These are phyloP conservation scores for Mucor indicus DNA, from an alignment of 371 early-diverging fungal genomes.

Conservation along the genomic window DNA sequence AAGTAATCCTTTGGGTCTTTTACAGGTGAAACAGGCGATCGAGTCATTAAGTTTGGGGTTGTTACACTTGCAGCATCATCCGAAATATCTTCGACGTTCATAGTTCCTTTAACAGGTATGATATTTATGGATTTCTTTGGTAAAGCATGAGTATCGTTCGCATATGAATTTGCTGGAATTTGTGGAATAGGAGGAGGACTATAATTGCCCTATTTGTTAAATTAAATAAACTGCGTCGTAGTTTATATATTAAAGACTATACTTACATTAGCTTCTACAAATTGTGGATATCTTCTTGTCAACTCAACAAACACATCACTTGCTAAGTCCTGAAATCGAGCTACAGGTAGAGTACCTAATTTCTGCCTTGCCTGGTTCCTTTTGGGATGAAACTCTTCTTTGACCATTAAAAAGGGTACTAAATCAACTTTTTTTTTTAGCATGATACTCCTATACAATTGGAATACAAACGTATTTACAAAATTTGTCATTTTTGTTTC, in stretches of 20 bases:
- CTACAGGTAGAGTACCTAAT: constrained; percentile 83
- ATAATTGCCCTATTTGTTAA: too few relatives aligned
- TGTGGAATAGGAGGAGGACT: constrained; percentile 41
- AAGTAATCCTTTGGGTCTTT: constrained; percentile 11
- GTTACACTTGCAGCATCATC: constrained; percentile 21
- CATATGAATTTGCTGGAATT: constrained; percentile 3
- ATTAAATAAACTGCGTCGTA: too few relatives aligned
- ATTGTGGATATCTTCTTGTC: constrained; percentile 59
- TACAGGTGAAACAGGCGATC: constrained; percentile 4
- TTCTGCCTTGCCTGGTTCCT: constrained; percentile 96
- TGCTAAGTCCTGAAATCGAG: constrained; percentile 86
- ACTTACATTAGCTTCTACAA: constrained; percentile 25
- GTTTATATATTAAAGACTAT: too few relatives aligned
- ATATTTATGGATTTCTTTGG: constrained; percentile 47
- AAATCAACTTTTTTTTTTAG: neutral
- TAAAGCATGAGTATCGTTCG: constrained; percentile 9
- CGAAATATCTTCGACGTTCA: constrained; percentile 33
- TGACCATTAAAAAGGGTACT: constrained; percentile 86
- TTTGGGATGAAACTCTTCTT: constrained; percentile 86
- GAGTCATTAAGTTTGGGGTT: neutral
- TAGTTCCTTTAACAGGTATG: constrained; percentile 44
- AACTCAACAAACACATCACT: constrained; percentile 87
- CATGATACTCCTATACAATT: too few relatives aligned
- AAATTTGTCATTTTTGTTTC: constrained; percentile 53
- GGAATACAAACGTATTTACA: constrained; percentile 5